Conservation (phyloP, 2,329 filamentous ascomycete genomes). For the Zymoseptoria brevis region DNA sequence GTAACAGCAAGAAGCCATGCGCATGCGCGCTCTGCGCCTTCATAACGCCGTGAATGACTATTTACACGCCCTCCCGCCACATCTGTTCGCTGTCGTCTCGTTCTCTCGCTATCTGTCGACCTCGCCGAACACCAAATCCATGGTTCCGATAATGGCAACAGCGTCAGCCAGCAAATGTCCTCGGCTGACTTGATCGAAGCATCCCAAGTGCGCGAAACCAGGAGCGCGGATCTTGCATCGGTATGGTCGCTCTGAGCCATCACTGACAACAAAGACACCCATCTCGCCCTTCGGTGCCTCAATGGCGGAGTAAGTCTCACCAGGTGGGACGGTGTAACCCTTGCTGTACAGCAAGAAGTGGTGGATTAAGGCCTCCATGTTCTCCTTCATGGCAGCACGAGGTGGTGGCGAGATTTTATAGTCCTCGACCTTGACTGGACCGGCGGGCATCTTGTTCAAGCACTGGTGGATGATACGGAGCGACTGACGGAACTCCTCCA, state of each 20-base stretch:
- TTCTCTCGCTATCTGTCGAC: conserved; percentile 17
- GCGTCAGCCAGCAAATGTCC: conserved; percentile 94
- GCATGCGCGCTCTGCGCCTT: background rate
- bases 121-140: conserved; percentile 69
- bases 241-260: conserved; percentile 93
- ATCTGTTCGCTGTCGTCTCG: background rate
- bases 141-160: conserved; percentile 76
- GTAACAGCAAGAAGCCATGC: background rate
- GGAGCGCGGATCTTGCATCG: conserved; percentile 95
- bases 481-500: conserved; percentile 99
- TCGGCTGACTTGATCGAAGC: conserved; percentile 87
- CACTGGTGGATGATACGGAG: conserved; percentile 98
- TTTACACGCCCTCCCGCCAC: background rate
- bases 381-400: conserved; percentile 99
- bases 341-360: conserved; percentile 99
- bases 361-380: conserved; percentile 99
- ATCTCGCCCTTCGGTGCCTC: conserved; percentile 99
- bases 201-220: conserved; percentile 88
- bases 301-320: conserved; percentile 95
- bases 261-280: conserved; percentile 93
- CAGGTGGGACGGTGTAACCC: conserved; percentile 92
- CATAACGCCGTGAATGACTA: background rate
- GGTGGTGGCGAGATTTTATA: conserved; percentile 97
- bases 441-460: conserved; percentile 95
- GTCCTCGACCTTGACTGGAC: conserved; percentile 91